These are phyloP conservation scores for Candida pseudoviswanathii DNA, from an alignment of 1,139 yeast genomes.

Conservation along the genomic window DNA sequence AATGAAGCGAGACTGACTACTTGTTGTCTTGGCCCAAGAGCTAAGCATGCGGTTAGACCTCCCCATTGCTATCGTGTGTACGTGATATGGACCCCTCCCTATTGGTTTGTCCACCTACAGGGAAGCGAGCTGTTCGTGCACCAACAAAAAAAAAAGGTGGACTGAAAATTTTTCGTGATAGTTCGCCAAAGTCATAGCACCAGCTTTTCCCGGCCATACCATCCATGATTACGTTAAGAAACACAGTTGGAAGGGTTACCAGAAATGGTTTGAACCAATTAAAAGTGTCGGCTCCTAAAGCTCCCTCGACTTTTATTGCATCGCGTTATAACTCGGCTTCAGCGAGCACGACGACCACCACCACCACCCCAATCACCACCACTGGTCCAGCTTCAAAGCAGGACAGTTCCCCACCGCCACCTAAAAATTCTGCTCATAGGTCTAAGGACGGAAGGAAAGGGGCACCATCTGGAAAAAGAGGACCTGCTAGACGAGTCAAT, in stretches of 20 bases:
- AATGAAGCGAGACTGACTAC: too few relatives aligned
- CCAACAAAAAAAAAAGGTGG: neutral
- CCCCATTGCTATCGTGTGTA: too few relatives aligned
- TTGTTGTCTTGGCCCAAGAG: too few relatives aligned
- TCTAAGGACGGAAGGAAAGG: too few relatives aligned
- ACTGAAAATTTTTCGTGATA: constrained; percentile 7
- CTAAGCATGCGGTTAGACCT: too few relatives aligned
- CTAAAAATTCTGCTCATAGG: too few relatives aligned
- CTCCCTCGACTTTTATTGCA: neutral
- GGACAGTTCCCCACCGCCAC: neutral
- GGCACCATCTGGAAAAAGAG: neutral
- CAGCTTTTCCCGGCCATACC: neutral
- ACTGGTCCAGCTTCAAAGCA: neutral
- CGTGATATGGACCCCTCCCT: too few relatives aligned
- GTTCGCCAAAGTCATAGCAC: neutral
- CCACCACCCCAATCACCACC: constrained; percentile 9
- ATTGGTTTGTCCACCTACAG: too few relatives aligned
- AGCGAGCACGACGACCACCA: constrained; percentile 7
- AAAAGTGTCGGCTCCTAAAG: constrained; percentile 11
- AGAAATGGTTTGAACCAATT: constrained; percentile 14
- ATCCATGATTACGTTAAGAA: constrained; percentile 29
- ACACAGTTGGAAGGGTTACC: constrained; percentile 20
- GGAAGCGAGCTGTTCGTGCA: neutral
- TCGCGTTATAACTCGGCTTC: constrained; percentile 11
- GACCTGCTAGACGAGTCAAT: constrained; percentile 9